Evolutionary conservation across 2,329 filamentous ascomycete genomes (phyloP), one percentile per base, ranked within the genome.

Genomic region (Colletotrichum sp.): DNA sequence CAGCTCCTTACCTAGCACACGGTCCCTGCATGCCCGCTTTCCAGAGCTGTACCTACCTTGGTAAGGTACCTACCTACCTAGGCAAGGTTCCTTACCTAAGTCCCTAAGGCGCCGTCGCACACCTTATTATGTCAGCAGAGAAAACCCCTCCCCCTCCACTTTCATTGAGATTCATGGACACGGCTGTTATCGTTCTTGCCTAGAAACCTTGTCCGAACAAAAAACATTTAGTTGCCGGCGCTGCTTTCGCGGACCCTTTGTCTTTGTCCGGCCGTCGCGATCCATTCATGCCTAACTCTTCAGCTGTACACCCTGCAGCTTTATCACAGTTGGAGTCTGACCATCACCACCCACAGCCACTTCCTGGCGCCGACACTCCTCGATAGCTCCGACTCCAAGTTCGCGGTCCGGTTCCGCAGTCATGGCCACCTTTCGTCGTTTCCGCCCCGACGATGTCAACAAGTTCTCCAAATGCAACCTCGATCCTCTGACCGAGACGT

Each of bases 401-500:
- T 49, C 10, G 24, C 60, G 30, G 16, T 16, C 62, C 34, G 62
- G 8, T 21, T 44, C 9, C 59, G 30, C 71, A 72, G 79, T 77
- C 60, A 98, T 98, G 95, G 93, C 94, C 71, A 95, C 94, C 71
- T 95, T 99, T 82, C 94, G 96, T 69, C 93, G 95, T 80, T 98
- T 99, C 88, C 92, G 91, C 77, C 94, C 95, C 4, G 90, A 92
- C 79, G 97, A 99, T 85, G 90, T 99, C 77, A 93, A 98, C 86
- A 94, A 93, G 79, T 94, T 99, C 85, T 98, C 98, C 80, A 93
- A 96, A 79, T 98, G 96, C 86, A 99, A 99, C 83, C 93, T 99
- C 77, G 97, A 99, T 83, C 95, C 95, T 55, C 90, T 98, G 77
- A 99, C 97, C n/a, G 97, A 99, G 87, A 99, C 98, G 72, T 99